phyloP scores from a whole-genome alignment of 345 rosid species.

The Microthlaspi erraticum region DNA sequence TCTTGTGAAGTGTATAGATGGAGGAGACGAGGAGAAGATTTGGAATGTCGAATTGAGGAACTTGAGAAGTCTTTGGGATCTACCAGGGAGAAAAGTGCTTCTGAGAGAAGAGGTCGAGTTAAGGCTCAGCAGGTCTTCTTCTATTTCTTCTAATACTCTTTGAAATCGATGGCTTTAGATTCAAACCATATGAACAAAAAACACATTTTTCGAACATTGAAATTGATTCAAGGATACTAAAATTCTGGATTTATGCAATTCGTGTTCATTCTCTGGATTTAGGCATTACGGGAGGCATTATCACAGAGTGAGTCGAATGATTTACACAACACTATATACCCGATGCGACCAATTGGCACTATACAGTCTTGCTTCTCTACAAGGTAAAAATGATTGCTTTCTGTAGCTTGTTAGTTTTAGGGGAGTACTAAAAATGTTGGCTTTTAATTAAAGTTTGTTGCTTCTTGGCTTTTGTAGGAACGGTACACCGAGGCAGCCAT shows the following conservation, averaged over 20 bases:
- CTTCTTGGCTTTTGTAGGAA: slow-evolving; percentile 54
- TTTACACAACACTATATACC: slow-evolving; percentile 58
- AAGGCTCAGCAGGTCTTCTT: slow-evolving; percentile 78
- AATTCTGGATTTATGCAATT: neutral
- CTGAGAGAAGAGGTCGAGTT: slow-evolving; percentile 91
- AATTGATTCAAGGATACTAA: neutral
- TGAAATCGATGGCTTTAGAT: neutral
- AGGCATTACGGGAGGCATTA: slow-evolving; percentile 79
- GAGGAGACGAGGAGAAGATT: slow-evolving; percentile 49
- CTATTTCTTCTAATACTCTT: neutral
- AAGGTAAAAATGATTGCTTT: slow-evolving; percentile 26
- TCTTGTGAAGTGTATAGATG: slow-evolving; percentile 54
- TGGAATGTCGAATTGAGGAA: slow-evolving; percentile 50
- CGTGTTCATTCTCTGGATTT: slow-evolving; percentile 15
- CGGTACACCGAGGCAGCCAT: slow-evolving; percentile 93
- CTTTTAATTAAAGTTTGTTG: neutral
- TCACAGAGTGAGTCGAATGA: slow-evolving; percentile 48
- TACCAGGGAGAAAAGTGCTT: slow-evolving; percentile 62
- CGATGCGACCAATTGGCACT: slow-evolving; percentile 76
- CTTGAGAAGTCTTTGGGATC: slow-evolving; percentile 68
- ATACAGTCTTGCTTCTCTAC: slow-evolving; percentile 89
- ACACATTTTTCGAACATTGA: neutral
- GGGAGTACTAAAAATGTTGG: slow-evolving; percentile 14
- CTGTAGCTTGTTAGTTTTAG: slow-evolving; percentile 5
- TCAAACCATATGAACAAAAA: neutral